A percentile compares a stretch with the other conserved stretches of the same genome.
Conservation (phyloP, 805 yeast species). For the Diddensiella caesifluorescens region DNA sequence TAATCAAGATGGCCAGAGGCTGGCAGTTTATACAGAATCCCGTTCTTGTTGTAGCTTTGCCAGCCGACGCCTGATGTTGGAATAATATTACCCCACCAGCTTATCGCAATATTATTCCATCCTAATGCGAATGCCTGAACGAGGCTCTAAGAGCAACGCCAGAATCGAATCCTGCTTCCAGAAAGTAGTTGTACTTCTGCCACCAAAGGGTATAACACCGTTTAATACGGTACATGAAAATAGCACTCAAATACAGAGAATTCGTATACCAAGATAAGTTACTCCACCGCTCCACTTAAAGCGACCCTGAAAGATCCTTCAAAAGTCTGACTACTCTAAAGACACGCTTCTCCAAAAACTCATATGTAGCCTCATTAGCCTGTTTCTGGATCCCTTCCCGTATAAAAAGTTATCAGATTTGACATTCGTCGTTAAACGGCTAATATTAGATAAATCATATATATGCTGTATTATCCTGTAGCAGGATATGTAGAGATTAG, state of each 20-base stretch:
- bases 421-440: too few relatives aligned
- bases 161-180: conserved; percentile 6
- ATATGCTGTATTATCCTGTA: too few relatives aligned
- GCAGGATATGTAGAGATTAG: too few relatives aligned
- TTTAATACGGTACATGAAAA: conserved; percentile 43
- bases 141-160: conserved; percentile 5
- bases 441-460: too few relatives aligned
- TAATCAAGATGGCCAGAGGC: conserved; percentile 7
- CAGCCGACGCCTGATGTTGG: conserved; percentile 8
- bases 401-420: too few relatives aligned
- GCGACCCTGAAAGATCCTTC: too few relatives aligned
- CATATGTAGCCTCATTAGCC: too few relatives aligned
- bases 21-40: conserved; percentile 2
- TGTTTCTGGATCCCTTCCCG: too few relatives aligned
- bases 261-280: conserved; percentile 37
- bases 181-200: conserved; percentile 9
- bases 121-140: conserved; percentile 1
- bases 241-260: conserved; percentile 37
- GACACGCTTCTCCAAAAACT: too few relatives aligned
- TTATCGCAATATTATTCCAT: conserved; percentile 3
- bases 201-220: conserved; percentile 33
- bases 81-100: conserved; percentile 28
- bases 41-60: neutral
- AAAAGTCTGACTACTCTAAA: too few relatives aligned
- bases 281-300: conserved; percentile 15